Percentiles rank a stretch among this genome's conserved stretches.
These are phyloP conservation scores for Cyberlindnera sargentensis DNA, from an alignment of 805 yeast species.

Conservation along the genomic window DNA sequence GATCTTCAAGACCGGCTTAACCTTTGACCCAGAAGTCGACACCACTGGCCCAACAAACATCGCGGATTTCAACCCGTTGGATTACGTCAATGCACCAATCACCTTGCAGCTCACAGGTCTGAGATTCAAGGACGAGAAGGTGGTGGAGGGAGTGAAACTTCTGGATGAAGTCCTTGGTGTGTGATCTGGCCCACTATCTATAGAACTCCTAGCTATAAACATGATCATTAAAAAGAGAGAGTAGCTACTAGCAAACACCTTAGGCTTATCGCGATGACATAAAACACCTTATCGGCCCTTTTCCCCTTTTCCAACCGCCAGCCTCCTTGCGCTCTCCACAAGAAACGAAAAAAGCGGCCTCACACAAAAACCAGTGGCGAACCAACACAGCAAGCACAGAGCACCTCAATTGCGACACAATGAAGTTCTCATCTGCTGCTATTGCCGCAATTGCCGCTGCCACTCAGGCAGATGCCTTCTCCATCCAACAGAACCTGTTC, in stretches of 20 bases:
- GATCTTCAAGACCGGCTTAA: slow-evolving; percentile 55
- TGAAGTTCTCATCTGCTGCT: slow-evolving; percentile 21
- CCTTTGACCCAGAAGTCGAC: slow-evolving; percentile 50
- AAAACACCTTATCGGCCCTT: neutral
- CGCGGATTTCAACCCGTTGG: slow-evolving; percentile 21
- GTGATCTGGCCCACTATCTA: neutral
- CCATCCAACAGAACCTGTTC: slow-evolving; percentile 27
- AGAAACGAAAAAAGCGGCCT: too few species aligned
- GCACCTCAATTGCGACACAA: neutral
- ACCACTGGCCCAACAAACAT: slow-evolving; percentile 30
- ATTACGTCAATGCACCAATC: slow-evolving; percentile 38
- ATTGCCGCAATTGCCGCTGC: slow-evolving; percentile 11
- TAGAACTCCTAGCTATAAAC: too few species aligned
- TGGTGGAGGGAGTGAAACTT: slow-evolving; percentile 39
- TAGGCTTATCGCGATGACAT: too few species aligned
- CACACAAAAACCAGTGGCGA: neutral
- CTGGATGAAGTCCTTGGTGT: slow-evolving; percentile 26
- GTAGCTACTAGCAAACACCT: too few species aligned
- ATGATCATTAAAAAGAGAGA: too few species aligned
- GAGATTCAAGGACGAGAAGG: slow-evolving; percentile 43
- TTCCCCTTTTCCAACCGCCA: neutral
- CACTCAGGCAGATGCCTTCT: slow-evolving; percentile 21
- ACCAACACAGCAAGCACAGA: neutral
- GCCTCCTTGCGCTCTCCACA: neutral
- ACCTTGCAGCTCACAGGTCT: slow-evolving; percentile 43